Evolutionary conservation across 768 basidiomycete species (phyloP).

Genomic region (Hebeloma cylindrosporum): DNA sequence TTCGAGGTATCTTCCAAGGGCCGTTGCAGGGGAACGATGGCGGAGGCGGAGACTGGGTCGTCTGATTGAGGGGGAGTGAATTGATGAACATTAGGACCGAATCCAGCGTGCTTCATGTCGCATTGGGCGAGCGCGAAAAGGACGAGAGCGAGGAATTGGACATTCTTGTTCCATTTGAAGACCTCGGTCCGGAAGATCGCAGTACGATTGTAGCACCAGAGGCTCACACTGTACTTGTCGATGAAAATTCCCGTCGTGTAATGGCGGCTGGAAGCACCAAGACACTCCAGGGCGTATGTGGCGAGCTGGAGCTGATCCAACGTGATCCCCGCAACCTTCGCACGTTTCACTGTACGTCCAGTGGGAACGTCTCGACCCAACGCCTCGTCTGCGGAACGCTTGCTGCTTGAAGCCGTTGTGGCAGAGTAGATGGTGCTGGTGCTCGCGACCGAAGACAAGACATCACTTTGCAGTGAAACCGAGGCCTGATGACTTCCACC

Average conservation of each 20-base stretch:
- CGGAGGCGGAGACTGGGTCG: background rate
- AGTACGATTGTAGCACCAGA: slow-evolving; percentile 30
- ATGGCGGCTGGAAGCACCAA: slow-evolving; percentile 17
- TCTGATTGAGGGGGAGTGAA: background rate
- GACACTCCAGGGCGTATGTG: slow-evolving; percentile 15
- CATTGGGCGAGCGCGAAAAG: slow-evolving; percentile 17
- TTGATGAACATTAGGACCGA: slow-evolving; percentile 15
- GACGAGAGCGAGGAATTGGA: slow-evolving; percentile 20
- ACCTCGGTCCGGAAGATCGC: slow-evolving; percentile 17
- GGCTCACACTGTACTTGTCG: slow-evolving; percentile 12
- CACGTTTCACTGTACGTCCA: too few relatives aligned
- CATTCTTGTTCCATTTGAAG: slow-evolving; percentile 21
- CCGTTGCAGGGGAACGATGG: background rate
- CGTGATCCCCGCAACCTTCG: background rate
- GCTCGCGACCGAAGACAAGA: too few relatives aligned
- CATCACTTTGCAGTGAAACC: too few relatives aligned
- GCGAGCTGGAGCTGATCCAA: slow-evolving; percentile 11
- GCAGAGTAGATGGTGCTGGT: too few relatives aligned
- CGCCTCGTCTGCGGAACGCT: too few relatives aligned
- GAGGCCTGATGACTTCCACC: too few relatives aligned
- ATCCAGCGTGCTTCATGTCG: slow-evolving; percentile 13
- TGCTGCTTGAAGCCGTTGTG: too few relatives aligned
- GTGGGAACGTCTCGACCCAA: too few relatives aligned
- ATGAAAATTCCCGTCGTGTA: slow-evolving; percentile 24
- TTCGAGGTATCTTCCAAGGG: background rate